Conservation (phyloP, 441 rosid species). For the Bruguiera hainesii region DNA sequence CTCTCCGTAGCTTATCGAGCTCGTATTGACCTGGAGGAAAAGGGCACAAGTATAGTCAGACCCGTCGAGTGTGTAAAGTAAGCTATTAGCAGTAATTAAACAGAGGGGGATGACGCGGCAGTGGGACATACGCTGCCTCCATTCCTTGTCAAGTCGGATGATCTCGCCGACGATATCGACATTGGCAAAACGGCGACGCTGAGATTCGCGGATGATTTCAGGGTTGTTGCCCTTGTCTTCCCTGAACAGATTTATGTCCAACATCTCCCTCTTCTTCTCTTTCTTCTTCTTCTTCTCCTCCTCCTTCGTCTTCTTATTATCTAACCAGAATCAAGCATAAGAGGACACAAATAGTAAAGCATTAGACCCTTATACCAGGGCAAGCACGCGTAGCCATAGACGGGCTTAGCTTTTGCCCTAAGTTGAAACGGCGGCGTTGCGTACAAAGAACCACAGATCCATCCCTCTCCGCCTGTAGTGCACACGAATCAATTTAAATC, state of each 20-base stretch:
- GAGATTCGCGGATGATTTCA: conserved; percentile 74
- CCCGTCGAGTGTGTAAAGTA: neutral
- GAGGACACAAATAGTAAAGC: too few species aligned
- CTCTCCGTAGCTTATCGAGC: conserved; percentile 62
- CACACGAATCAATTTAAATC: too few species aligned
- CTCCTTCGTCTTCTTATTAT: too few species aligned
- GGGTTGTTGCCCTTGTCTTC: conserved; percentile 81
- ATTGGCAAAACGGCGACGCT: conserved; percentile 63
- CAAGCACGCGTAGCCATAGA: too few species aligned
- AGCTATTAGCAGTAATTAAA: neutral
- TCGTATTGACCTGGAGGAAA: conserved; percentile 57
- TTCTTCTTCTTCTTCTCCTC: neutral
- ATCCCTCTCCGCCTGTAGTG: too few species aligned
- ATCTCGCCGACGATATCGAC: conserved; percentile 71
- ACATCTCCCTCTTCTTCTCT: conserved; percentile 31
- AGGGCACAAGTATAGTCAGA: neutral
- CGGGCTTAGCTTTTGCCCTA: too few species aligned
- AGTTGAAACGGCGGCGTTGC: too few species aligned
- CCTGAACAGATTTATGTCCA: conserved; percentile 85
- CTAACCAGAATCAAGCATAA: too few species aligned
- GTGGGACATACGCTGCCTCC: conserved; percentile 58
- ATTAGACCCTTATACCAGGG: too few species aligned
- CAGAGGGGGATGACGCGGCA: neutral
- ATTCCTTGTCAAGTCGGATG: conserved; percentile 61
- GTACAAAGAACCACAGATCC: too few species aligned